phyloP scores from a whole-genome alignment of 805 yeast species.

The Saturnispora sanitii region DNA sequence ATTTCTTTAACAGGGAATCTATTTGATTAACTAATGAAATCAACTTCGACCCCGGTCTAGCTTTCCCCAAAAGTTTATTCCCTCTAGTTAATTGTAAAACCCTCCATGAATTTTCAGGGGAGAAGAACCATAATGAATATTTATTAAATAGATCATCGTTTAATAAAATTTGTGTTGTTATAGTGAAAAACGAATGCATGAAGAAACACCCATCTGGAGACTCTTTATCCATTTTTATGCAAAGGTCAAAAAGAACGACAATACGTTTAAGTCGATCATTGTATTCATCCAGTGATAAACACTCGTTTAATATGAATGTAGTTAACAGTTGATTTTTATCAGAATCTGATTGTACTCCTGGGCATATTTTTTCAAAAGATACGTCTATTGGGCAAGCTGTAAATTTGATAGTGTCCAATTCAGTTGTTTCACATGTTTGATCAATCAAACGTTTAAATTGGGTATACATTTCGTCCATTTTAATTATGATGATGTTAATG shows the following conservation, averaged over 20 bases:
- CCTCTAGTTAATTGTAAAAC: slow-evolving; percentile 17
- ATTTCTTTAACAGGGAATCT: slow-evolving; percentile 15
- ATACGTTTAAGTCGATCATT: background rate
- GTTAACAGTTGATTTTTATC: slow-evolving; percentile 5
- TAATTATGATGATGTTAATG: no score
- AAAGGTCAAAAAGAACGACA: slow-evolving; percentile 18
- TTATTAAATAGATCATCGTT: background rate
- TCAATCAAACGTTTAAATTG: no score
- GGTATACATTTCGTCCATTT: no score
- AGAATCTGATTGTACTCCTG: background rate
- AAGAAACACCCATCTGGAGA: slow-evolving; percentile 14
- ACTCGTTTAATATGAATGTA: slow-evolving; percentile 1
- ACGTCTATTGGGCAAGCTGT: no score
- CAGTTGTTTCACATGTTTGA: no score
- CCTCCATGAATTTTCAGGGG: slow-evolving; percentile 10
- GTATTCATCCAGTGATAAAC: background rate
- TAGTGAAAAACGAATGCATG: slow-evolving; percentile 21
- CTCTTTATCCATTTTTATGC: slow-evolving; percentile 14
- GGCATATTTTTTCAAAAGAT: background rate
- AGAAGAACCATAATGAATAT: slow-evolving; percentile 18
- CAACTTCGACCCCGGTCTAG: slow-evolving; percentile 26
- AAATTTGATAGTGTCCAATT: no score
- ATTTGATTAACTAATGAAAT: slow-evolving; percentile 23
- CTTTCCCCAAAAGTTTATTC: slow-evolving; percentile 23
- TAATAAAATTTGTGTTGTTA: slow-evolving; percentile 10